Conservation (phyloP, 2,329 filamentous ascomycete species). For the Didymosphaeria variabile region DNA sequence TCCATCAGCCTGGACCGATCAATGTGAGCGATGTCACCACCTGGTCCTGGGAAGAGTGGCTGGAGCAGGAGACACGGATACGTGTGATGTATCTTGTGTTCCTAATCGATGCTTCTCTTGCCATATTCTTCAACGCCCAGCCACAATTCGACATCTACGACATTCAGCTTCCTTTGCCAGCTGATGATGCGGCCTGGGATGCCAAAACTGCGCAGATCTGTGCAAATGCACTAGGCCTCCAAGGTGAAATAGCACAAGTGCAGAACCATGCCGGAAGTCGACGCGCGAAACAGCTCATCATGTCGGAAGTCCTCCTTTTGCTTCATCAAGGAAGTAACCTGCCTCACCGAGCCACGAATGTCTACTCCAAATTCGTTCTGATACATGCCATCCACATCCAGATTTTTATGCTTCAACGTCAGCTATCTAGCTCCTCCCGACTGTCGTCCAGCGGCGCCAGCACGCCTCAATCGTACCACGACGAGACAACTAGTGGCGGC, state of each 20-base stretch:
- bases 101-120: constrained; percentile 70
- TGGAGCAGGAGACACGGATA: constrained; percentile 75
- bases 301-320: constrained; percentile 68
- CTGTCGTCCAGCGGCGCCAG: constrained; percentile 56
- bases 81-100: constrained; percentile 72
- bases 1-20: constrained; percentile 65
- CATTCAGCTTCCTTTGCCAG: constrained; percentile 72
- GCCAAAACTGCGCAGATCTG: constrained; percentile 68
- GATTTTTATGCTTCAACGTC: constrained; percentile 64
- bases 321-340: constrained; percentile 69
- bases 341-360: constrained; percentile 72
- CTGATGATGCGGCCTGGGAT: constrained; percentile 79
- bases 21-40: constrained; percentile 57
- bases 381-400: constrained; percentile 74
- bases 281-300: constrained; percentile 70
- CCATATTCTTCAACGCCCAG: constrained; percentile 75
- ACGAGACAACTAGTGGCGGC: constrained; percentile 41
- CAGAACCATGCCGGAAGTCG: constrained; percentile 70
- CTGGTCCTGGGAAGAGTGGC: constrained; percentile 74
- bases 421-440: constrained; percentile 43
- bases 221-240: constrained; percentile 70
- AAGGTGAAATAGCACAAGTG: constrained; percentile 65
- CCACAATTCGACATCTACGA: constrained; percentile 71
- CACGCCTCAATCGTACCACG: constrained; percentile 66
- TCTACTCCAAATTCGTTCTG: constrained; percentile 77